phyloP scores from a whole-genome alignment of 2,329 filamentous ascomycete species.

The Zalaria sp. region DNA sequence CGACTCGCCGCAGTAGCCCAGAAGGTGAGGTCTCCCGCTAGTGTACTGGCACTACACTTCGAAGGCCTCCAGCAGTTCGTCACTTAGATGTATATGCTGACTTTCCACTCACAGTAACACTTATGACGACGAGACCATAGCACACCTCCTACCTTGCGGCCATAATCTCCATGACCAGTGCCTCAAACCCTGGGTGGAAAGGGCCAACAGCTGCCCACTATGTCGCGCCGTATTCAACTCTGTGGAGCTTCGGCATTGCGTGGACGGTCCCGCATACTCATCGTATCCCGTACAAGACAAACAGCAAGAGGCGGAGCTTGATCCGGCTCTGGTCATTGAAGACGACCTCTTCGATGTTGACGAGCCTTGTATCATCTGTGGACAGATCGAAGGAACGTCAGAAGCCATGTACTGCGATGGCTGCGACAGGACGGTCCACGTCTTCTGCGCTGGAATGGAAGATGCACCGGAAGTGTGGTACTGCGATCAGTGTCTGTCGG shows the following conservation, averaged over 20 bases:
- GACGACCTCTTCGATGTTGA: conserved; percentile 44
- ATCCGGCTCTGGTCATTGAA: conserved; percentile 65
- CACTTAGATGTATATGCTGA: conserved; percentile 10
- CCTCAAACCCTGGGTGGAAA: conserved; percentile 85
- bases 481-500: conserved; percentile 63
- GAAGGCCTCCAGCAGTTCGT: conserved; percentile 15
- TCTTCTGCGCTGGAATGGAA: conserved; percentile 77
- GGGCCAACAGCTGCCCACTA: conserved; percentile 95
- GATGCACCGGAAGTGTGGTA: conserved; percentile 53
- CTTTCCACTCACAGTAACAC: conserved; percentile 11
- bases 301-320: conserved; percentile 80
- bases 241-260: conserved; percentile 66
- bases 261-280: conserved; percentile 49
- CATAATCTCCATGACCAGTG: conserved; percentile 90
- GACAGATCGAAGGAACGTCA: conserved; percentile 66
- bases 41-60: conserved; percentile 10
- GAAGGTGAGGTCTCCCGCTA: conserved; percentile 21
- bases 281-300: conserved; percentile 62
- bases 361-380: conserved; percentile 74
- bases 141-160: conserved; percentile 60
- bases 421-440: conserved; percentile 82
- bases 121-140: conserved; percentile 38
- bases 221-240: conserved; percentile 84
- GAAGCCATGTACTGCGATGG: conserved; percentile 79
- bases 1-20: conserved; percentile 22